Evolutionary conservation across 2,329 filamentous ascomycete genomes (phyloP).

Genomic region (Cercospora nicotianae): DNA sequence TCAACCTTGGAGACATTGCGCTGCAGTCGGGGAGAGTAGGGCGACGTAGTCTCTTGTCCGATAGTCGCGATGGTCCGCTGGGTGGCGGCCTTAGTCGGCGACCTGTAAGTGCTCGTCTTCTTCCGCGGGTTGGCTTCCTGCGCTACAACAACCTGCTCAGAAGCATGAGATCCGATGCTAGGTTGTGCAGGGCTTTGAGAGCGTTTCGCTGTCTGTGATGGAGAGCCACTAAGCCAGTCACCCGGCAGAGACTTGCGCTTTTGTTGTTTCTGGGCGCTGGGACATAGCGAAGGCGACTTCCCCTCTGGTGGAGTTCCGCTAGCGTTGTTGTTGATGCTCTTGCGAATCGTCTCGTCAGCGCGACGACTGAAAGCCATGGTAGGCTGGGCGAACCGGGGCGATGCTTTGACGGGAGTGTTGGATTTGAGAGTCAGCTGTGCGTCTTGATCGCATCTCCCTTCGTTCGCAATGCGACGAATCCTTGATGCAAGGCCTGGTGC

Average conservation of each 20-base stretch:
- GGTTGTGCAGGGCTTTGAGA: background rate
- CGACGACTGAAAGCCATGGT: slow-evolving; percentile 33
- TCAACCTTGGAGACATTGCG: slow-evolving; percentile 18
- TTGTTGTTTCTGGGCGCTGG: slow-evolving; percentile 26
- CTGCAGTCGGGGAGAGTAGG: slow-evolving; percentile 17
- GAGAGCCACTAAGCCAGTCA: slow-evolving; percentile 28
- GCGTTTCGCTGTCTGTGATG: background rate
- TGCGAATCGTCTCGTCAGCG: slow-evolving; percentile 30
- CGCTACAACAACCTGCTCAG: background rate
- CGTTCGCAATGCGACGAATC: background rate
- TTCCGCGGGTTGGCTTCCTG: slow-evolving; percentile 25
- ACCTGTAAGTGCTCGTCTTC: slow-evolving; percentile 37
- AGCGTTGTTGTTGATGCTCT: slow-evolving; percentile 20
- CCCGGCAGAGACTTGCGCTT: slow-evolving; percentile 33
- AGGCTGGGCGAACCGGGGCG: slow-evolving; percentile 36
- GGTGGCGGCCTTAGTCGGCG: slow-evolving; percentile 35
- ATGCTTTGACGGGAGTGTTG: background rate
- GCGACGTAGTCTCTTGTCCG: slow-evolving; percentile 20
- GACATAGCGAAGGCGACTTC: slow-evolving; percentile 23
- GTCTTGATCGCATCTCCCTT: background rate
- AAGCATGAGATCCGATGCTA: background rate
- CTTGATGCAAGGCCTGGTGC: background rate
- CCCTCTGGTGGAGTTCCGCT: slow-evolving; percentile 19
- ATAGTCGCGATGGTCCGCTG: slow-evolving; percentile 32
- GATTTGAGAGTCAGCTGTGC: background rate